These are phyloP conservation scores for Phytophthora hibernalis DNA, from an alignment of 352 stramenopile species.

Conservation along the genomic window DNA sequence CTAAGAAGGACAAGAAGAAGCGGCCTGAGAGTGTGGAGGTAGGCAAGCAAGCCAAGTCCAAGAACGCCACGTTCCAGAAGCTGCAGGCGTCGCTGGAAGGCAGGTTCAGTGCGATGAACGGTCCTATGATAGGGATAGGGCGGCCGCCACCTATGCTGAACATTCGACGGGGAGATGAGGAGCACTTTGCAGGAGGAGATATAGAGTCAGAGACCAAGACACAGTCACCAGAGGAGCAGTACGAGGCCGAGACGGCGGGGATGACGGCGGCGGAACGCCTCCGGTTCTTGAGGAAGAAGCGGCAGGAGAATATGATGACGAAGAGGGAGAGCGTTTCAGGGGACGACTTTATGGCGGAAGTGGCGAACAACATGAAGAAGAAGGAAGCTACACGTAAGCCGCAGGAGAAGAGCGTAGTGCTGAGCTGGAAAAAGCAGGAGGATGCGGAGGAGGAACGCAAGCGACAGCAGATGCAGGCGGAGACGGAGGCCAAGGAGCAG, in stretches of 20 bases:
- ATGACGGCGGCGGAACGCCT: conserved; percentile 73
- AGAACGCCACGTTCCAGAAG: conserved; percentile 53
- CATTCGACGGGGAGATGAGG: conserved; percentile 28
- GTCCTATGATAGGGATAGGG: conserved; percentile 35
- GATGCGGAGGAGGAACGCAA: conserved; percentile 44
- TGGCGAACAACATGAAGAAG: conserved; percentile 77
- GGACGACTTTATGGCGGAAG: conserved; percentile 76
- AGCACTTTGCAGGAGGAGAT: neutral
- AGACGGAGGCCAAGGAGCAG: conserved; percentile 39
- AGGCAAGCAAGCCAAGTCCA: conserved; percentile 15
- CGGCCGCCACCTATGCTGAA: conserved; percentile 41
- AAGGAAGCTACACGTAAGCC: conserved; percentile 42
- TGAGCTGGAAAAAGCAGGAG: conserved; percentile 46
- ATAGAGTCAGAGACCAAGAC: conserved; percentile 13
- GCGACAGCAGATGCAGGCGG: conserved; percentile 36
- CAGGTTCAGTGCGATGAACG: conserved; percentile 31
- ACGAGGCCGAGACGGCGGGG: conserved; percentile 60
- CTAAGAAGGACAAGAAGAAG: conserved; percentile 25
- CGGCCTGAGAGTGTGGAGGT: conserved; percentile 2
- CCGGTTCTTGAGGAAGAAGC: conserved; percentile 67
- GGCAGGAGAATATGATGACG: conserved; percentile 61
- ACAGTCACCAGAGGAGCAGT: conserved; percentile 45
- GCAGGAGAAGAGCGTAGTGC: conserved; percentile 16
- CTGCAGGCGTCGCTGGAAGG: conserved; percentile 68
- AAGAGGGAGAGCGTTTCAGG: conserved; percentile 54